Conservation (phyloP, 1,284 basidiomycete genomes). For the Xanthoconium separans region DNA sequence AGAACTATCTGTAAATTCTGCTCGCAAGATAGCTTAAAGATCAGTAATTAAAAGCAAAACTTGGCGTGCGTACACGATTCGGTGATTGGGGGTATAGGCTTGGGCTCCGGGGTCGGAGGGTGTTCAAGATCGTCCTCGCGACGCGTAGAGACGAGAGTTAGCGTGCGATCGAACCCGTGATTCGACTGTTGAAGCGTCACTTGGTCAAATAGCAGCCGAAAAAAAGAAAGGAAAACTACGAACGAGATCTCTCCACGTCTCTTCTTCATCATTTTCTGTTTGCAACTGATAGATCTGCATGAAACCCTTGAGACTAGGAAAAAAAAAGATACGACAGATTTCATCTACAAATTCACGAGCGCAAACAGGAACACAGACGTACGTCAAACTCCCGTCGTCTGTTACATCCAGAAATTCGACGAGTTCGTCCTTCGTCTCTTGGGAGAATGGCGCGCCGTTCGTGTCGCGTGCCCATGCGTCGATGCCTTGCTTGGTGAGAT, state of each 20-base stretch:
- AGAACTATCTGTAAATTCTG: slow-evolving; percentile 22
- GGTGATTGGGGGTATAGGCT: slow-evolving; percentile 12
- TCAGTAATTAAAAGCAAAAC: slow-evolving; percentile 4
- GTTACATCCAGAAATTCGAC: slow-evolving; percentile 72
- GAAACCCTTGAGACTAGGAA: slow-evolving; percentile 67
- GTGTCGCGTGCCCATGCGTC: slow-evolving; percentile 76
- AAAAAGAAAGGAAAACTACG: slow-evolving; percentile 23
- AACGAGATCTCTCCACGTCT: slow-evolving; percentile 79
- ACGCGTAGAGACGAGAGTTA: slow-evolving; percentile 58
- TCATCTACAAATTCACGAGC: not conserved
- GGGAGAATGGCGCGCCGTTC: slow-evolving; percentile 69
- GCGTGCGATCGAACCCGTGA: slow-evolving; percentile 70
- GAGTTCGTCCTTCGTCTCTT: slow-evolving; percentile 75
- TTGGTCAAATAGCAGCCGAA: not conserved
- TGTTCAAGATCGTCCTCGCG: slow-evolving; percentile 47
- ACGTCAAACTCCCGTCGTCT: slow-evolving; percentile 73
- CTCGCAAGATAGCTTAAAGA: not conserved
- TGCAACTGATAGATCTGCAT: slow-evolving; percentile 78
- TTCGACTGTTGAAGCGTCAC: slow-evolving; percentile 46
- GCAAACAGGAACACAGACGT: slow-evolving; percentile 29
- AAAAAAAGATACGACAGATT: slow-evolving; percentile 1
- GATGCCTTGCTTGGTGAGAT: slow-evolving; percentile 54
- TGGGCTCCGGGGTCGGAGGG: slow-evolving; percentile 6
- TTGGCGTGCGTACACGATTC: slow-evolving; percentile 18
- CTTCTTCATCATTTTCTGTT: slow-evolving; percentile 78